Conservation (phyloP, 2,329 filamentous ascomycete species). For the Alternaria postmessia region DNA sequence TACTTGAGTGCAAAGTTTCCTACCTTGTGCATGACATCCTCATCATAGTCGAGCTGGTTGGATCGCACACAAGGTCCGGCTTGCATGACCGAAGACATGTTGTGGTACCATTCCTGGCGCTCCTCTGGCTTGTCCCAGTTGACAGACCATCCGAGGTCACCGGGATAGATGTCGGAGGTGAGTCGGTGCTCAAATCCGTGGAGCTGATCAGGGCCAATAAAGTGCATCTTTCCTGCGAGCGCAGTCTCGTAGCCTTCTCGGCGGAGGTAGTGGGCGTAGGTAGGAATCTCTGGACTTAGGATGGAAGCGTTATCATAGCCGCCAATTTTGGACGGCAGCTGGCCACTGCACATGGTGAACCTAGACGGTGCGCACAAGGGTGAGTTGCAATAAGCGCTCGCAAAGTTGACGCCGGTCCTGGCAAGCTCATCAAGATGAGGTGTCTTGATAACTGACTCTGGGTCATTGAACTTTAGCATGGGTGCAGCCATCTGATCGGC, state of each 20-base stretch:
- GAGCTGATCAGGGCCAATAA: slow-evolving; percentile 86
- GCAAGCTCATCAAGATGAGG: slow-evolving; percentile 88
- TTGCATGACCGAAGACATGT: slow-evolving; percentile 91
- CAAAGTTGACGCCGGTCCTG: slow-evolving; percentile 83
- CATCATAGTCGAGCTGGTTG: slow-evolving; percentile 95
- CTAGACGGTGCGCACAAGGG: slow-evolving; percentile 91
- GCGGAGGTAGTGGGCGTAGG: slow-evolving; percentile 91
- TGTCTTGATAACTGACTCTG: slow-evolving; percentile 87
- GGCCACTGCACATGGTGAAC: slow-evolving; percentile 93
- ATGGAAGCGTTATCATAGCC: slow-evolving; percentile 92
- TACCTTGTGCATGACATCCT: slow-evolving; percentile 88
- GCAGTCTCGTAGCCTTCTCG: slow-evolving; percentile 87
- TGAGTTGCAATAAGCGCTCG: slow-evolving; percentile 93
- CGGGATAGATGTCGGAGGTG: slow-evolving; percentile 95
- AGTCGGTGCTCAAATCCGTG: slow-evolving; percentile 88
- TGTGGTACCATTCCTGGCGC: slow-evolving; percentile 91
- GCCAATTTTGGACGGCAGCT: slow-evolving; percentile 88
- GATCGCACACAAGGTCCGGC: slow-evolving; percentile 87
- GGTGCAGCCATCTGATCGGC: slow-evolving; percentile 93
- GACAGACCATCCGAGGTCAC: slow-evolving; percentile 92
- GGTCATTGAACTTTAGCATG: slow-evolving; percentile 90
- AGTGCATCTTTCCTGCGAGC: slow-evolving; percentile 96
- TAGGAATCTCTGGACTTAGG: slow-evolving; percentile 83
- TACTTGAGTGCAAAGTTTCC: slow-evolving; percentile 5
- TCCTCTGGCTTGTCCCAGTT: slow-evolving; percentile 91